Conservation (phyloP, 73 alveolate genomes). For the Paraurostyla sp. region DNA sequence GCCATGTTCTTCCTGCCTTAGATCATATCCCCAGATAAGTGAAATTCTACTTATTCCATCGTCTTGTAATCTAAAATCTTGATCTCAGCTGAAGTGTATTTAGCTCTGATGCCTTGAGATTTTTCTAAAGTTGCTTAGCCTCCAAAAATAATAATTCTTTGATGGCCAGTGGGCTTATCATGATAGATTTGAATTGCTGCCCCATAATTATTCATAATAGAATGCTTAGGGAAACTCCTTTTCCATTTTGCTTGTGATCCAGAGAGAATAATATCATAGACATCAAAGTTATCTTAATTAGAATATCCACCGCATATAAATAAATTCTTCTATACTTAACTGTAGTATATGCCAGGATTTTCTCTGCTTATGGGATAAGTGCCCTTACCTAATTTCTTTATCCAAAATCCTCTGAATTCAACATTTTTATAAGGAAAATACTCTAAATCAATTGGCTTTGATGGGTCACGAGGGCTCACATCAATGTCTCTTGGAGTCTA, state of each 20-base stretch:
- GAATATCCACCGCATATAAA: conserved; percentile 14
- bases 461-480: no score
- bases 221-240: background rate
- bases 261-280: background rate
- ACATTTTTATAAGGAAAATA: no score
- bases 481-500: no score
- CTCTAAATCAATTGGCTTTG: no score
- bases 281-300: background rate
- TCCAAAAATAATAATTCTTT: background rate
- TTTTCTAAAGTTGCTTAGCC: conserved; percentile 32
- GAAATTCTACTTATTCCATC: background rate
- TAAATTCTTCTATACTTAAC: background rate
- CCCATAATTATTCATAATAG: background rate
- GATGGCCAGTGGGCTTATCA: background rate
- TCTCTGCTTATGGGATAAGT: conserved; percentile 15
- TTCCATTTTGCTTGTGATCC: conserved; percentile 6
- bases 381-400: background rate
- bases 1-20: conserved; percentile 41
- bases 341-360: background rate
- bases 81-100: background rate
- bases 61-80: background rate
- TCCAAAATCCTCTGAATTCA: conserved; percentile 36
- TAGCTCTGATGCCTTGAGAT: conserved; percentile 3
- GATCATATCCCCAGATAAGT: background rate
- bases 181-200: background rate